These are phyloP conservation scores for Pochonia chlamydosporia DNA, from an alignment of 2,329 filamentous ascomycete species.

Conservation along the genomic window DNA sequence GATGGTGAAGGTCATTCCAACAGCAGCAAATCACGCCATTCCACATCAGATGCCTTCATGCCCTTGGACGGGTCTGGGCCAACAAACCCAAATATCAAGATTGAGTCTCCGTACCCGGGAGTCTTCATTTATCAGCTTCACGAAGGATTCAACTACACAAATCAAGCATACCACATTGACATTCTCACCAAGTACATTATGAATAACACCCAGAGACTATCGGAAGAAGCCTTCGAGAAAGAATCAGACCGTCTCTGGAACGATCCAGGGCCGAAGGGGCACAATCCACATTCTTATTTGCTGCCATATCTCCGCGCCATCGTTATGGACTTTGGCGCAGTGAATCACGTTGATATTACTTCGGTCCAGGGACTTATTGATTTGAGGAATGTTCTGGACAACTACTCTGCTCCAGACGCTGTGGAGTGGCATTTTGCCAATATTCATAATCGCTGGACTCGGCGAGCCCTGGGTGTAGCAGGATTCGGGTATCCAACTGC, in stretches of 20 bases:
- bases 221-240: conserved; percentile 29
- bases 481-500: conserved; percentile 46
- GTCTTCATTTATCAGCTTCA: conserved; percentile 47
- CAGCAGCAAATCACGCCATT: not conserved
- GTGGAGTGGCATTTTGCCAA: conserved; percentile 51
- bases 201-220: conserved; percentile 33
- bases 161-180: conserved; percentile 43
- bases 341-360: conserved; percentile 53
- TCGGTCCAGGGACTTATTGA: conserved; percentile 52
- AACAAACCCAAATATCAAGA: conserved; percentile 37
- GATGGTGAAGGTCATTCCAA: not conserved
- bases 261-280: conserved; percentile 35
- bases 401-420: conserved; percentile 40
- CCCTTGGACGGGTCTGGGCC: conserved; percentile 35
- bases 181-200: conserved; percentile 33
- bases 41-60: conserved; percentile 31
- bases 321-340: conserved; percentile 51
- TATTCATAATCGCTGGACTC: conserved; percentile 50
- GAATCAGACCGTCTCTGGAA: conserved; percentile 49
- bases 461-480: conserved; percentile 47
- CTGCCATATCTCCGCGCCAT: conserved; percentile 46
- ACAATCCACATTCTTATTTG: conserved; percentile 19
- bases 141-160: conserved; percentile 48
- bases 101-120: conserved; percentile 40
- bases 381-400: conserved; percentile 47